Conservation (phyloP, 208 protist species). For the Crithidia mellificae region DNA sequence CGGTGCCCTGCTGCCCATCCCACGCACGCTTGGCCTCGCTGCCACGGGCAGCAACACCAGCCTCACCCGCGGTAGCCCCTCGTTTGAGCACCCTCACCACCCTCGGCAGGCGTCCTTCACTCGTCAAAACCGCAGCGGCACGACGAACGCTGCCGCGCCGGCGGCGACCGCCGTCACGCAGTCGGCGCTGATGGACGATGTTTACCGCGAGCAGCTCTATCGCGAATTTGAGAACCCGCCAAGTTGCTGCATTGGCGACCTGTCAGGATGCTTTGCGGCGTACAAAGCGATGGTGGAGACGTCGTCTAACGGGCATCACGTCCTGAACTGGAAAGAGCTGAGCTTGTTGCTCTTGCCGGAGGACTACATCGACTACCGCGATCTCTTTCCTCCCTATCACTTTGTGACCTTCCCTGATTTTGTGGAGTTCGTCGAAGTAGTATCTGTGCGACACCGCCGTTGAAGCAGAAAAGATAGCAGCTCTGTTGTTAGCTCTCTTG, state of each 20-base stretch:
- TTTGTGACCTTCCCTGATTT: conserved; percentile 32
- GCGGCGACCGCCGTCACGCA: not conserved
- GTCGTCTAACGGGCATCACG: conserved; percentile 20
- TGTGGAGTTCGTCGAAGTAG: conserved; percentile 35
- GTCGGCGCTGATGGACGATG: conserved; percentile 13
- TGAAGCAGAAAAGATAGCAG: not conserved
- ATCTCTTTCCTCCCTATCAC: conserved; percentile 29
- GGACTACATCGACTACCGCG: conserved; percentile 34
- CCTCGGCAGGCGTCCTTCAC: not conserved
- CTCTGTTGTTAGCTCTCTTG: too few species aligned
- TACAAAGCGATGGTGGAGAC: conserved; percentile 28
- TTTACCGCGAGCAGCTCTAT: conserved; percentile 29
- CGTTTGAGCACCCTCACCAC: not conserved
- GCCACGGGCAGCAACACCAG: not conserved
- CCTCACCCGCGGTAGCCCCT: not conserved
- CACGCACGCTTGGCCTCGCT: conserved; percentile 2
- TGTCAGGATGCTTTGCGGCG: conserved; percentile 10
- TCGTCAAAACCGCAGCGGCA: not conserved
- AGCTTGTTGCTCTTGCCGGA: conserved; percentile 31
- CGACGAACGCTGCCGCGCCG: not conserved
- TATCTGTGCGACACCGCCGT: conserved; percentile 29
- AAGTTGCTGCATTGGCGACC: conserved; percentile 24
- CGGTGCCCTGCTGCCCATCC: not conserved
- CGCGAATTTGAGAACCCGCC: conserved; percentile 28
- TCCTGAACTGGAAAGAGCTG: conserved; percentile 32